These are phyloP conservation scores for Puccinia novopanici DNA, from an alignment of 1,284 basidiomycete species.

Conservation along the genomic window DNA sequence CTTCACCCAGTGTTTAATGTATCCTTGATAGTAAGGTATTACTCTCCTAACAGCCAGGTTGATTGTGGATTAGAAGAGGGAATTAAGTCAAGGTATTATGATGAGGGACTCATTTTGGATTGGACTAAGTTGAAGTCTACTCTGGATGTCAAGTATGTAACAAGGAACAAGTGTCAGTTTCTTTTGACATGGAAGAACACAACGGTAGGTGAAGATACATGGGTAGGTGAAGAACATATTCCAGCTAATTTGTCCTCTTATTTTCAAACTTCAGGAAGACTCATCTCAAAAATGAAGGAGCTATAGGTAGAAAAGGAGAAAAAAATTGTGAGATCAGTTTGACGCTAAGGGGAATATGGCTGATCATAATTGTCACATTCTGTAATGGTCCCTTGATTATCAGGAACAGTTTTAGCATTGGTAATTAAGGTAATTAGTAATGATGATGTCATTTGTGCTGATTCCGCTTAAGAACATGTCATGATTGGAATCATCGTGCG, in stretches of 20 bases:
- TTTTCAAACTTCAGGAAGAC: too few species aligned
- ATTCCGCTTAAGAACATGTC: too few species aligned
- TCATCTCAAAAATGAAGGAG: too few species aligned
- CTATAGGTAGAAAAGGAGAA: too few species aligned
- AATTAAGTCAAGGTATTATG: neutral
- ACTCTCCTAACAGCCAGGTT: neutral
- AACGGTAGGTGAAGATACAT: neutral
- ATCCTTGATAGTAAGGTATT: neutral
- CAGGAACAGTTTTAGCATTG: too few species aligned
- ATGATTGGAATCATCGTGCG: too few species aligned
- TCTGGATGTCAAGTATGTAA: neutral
- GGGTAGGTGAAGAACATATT: neutral
- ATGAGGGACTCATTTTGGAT: neutral
- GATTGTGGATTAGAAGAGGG: neutral
- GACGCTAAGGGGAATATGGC: too few species aligned
- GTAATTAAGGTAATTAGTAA: too few species aligned
- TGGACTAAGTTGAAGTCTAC: neutral
- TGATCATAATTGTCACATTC: too few species aligned
- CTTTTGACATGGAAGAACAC: neutral
- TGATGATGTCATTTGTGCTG: too few species aligned
- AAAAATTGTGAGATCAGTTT: too few species aligned
- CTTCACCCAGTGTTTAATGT: conserved; percentile 45
- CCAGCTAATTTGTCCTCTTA: neutral
- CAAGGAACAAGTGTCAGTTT: neutral
- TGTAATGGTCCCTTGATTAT: too few species aligned